phyloP scores from a whole-genome alignment of 331 rosid genomes.

The Cydonia oblonga region DNA sequence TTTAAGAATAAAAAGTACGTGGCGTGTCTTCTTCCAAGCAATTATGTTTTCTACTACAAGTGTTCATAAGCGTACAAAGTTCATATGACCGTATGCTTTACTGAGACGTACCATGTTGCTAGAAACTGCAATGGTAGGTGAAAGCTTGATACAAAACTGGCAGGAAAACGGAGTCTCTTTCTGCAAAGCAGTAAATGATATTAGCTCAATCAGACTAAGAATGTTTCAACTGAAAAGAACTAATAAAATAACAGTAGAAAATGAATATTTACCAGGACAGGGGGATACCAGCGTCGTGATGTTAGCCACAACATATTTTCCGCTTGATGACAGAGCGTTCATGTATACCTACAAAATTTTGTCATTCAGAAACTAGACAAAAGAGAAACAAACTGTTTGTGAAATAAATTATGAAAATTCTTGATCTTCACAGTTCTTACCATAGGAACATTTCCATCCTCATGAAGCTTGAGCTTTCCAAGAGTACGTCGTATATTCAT shows the following conservation, averaged over 20 bases:
- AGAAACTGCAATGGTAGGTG: conserved; percentile 45
- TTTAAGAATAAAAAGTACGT: background rate
- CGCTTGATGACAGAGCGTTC: conserved; percentile 32
- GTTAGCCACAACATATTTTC: conserved; percentile 33
- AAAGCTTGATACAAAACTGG: conserved; percentile 82
- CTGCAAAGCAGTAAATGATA: conserved; percentile 34
- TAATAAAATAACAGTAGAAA: conserved; percentile 1
- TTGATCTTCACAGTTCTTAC: conserved; percentile 38
- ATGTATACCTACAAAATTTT: conserved; percentile 51
- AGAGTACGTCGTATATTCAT: conserved; percentile 35
- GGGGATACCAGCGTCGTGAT: conserved; percentile 74
- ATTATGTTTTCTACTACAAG: background rate
- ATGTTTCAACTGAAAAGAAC: background rate
- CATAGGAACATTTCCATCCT: conserved; percentile 42
- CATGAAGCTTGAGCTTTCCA: conserved; percentile 42
- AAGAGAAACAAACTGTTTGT: background rate
- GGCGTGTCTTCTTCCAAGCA: background rate
- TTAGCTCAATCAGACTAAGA: conserved; percentile 11
- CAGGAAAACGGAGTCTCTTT: conserved; percentile 42
- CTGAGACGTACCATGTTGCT: conserved; percentile 58
- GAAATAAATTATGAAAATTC: conserved; percentile 2
- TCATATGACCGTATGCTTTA: background rate
- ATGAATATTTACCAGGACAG: conserved; percentile 43
- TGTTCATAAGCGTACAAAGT: background rate
- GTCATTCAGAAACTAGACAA: conserved; percentile 7